Evolutionary conservation across 768 basidiomycete species (phyloP), one percentile per base, ranked within the genome.

Genomic region (Rhodosporidiobolus odoratus): DNA sequence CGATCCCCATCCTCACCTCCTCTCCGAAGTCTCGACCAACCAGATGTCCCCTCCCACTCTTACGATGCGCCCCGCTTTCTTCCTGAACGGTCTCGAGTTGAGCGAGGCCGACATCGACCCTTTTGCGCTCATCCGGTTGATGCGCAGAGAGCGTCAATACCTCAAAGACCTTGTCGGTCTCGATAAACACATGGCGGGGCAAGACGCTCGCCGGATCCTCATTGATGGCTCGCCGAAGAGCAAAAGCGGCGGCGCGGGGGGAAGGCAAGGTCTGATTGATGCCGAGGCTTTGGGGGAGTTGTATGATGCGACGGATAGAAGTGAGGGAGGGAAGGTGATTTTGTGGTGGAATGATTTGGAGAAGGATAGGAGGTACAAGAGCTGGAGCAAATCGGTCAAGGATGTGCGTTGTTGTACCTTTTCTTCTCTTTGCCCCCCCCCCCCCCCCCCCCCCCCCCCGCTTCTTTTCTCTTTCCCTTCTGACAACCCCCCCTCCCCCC

Each of bases 261-360:
- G n/a, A 21, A 40, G 57, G 53, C 40, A 30, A 34, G 72, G 66
- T 21, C 23, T 38, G 1, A 48, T 72, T 25, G 57, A 27, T n/a
- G 50, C 53, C 0, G 75, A 72, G 34, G 57, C 50, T n/a, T 66
- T 79, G 21, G 77, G 77, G 52, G 90, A 88, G 1, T 74, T 96
- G n/a, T 88, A 95, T 66, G 96, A 98, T 79, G 89, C 92, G 2
- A 92, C 89, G 67, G 95, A 99, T 79, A 82, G 90, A 25, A 76
- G 78, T 5, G 96, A 99, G 78, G 91, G 85, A 2, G 91, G 88
- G 0, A 83, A 81, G 17, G 83, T 89, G 6, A 84, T 94, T 47
- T 77, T 87, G 1, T 98, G 90, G 86, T 90, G 89, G 88, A 99
- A 98, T 79, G 88, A 99, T 77, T 80, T 98, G 27, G 88, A 91